These are phyloP conservation scores for Telopea speciosissima DNA, from an alignment of 177 flowering plant genomes.

Conservation along the genomic window DNA sequence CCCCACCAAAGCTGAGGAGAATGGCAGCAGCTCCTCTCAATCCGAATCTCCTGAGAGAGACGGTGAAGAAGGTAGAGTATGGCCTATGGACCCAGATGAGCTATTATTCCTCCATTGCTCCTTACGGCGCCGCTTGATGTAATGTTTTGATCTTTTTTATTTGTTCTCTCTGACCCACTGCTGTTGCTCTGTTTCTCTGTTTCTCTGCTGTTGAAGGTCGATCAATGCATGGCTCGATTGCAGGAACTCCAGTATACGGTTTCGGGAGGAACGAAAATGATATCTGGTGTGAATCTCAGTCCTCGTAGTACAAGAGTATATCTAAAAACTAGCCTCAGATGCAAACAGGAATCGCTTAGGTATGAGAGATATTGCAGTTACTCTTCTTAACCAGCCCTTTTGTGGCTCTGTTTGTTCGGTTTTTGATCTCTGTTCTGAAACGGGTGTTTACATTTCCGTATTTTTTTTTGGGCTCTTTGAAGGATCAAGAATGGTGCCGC, in stretches of 20 bases:
- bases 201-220: slow-evolving; percentile 60
- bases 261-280: slow-evolving; percentile 60
- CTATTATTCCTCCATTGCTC: not conserved
- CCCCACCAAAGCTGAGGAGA: slow-evolving; percentile 76
- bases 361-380: slow-evolving; percentile 11
- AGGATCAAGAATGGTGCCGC: slow-evolving; percentile 48
- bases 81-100: not conserved
- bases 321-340: slow-evolving; percentile 66
- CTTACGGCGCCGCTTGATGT: not conserved
- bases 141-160: no score
- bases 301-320: slow-evolving; percentile 76
- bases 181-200: slow-evolving; percentile 12
- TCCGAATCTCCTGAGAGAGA: slow-evolving; percentile 69
- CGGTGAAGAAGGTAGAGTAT: slow-evolving; percentile 60
- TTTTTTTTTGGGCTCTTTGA: slow-evolving; percentile 5
- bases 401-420: not conserved
- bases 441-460: not conserved
- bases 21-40: slow-evolving; percentile 55
- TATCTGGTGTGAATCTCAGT: slow-evolving; percentile 62
- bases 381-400: not conserved
- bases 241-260: slow-evolving; percentile 93
- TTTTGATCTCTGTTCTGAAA: not conserved
- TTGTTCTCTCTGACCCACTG: slow-evolving; percentile 1
- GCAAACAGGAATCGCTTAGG: slow-evolving; percentile 89
- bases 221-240: slow-evolving; percentile 79